Base-by-base conservation (phyloP, 148 eudicot species). In the Spergularia bocconei region DNA sequence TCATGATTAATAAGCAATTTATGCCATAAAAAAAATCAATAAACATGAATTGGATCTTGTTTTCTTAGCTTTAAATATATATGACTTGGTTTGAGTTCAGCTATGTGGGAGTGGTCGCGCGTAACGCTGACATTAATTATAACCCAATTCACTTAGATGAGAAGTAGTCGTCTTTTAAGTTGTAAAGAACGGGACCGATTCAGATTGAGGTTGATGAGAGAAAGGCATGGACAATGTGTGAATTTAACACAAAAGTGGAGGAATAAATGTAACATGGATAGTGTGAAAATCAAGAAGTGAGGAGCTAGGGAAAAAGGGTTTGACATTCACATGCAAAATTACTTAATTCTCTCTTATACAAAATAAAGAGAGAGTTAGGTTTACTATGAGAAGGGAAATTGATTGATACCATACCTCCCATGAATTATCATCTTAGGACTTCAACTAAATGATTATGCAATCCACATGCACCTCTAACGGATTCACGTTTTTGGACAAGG, bases 401-500 rank as follows among this genome's bases (percentile, higher is more conserved):
- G 84, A 86, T 74, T 19, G 75, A 38, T 77, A 75, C 85, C 83
- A 33, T 47, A 77, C 63, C 51, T 56, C 33, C 21, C 63, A 5
- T 64, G 38, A 76, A 67, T 63, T 63, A 63, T 75, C 54, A 75
- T 20, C 79, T 41, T 55, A 63, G 7, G 41, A 56, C 13, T 60
- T 73, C 52, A 72, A 75, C 73, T 73, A 56, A 68, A 67, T 78
- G 71, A 73, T 81, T 82, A 74, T 82, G 83, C 71, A 85, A 71
- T 77, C 81, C 87, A 85, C 87, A 85, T 85, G 83, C 50, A 21
- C n/a, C 73, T 17, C 72, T 63, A 74, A 78, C 76, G 44, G 54
- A 64, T 66, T 76, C 79, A 69, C 52, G 74, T 69, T 69, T 68
- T 7, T 76, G 5, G 60, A 51, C 72, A 20, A 5, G 2, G 17